phyloP scores from a whole-genome alignment of 2,329 filamentous ascomycete species.

The Aspergillus fijiensis region DNA sequence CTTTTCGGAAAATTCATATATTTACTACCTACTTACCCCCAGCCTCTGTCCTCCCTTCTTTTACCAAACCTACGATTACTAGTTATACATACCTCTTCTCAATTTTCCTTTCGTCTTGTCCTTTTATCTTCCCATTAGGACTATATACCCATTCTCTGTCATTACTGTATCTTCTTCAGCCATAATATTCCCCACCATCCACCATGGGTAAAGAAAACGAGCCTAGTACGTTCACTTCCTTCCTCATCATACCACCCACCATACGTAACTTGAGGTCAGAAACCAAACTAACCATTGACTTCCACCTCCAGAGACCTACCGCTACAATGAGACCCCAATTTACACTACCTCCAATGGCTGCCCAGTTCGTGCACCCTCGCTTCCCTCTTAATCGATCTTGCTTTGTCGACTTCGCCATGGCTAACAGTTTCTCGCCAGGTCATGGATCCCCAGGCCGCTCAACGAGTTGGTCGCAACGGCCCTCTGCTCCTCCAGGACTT shows the following conservation, averaged over 20 bases:
- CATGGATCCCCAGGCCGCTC: conserved; percentile 52
- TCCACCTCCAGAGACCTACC: conserved; percentile 37
- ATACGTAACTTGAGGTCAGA: too few relatives aligned
- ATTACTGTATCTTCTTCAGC: neutral
- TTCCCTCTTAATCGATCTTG: neutral
- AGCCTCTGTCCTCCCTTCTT: too few relatives aligned
- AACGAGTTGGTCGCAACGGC: conserved; percentile 57
- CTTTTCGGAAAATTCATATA: neutral
- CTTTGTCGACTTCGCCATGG: conserved; percentile 3
- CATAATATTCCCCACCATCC: conserved; percentile 8
- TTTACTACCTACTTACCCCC: neutral
- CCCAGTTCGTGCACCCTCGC: conserved; percentile 35
- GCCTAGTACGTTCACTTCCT: conserved; percentile 24
- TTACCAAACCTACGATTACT: neutral
- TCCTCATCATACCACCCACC: conserved; percentile 4
- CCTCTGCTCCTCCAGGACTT: conserved; percentile 65
- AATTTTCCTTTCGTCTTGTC: neutral
- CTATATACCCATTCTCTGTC: neutral
- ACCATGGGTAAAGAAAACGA: conserved; percentile 41
- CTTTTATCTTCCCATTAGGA: neutral
- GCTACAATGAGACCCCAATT: conserved; percentile 58
- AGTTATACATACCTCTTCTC: neutral
- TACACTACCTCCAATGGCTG: conserved; percentile 63
- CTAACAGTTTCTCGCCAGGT: conserved; percentile 33
- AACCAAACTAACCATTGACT: neutral